Percentiles rank a stretch among this genome's conserved stretches.
phyloP scores from a whole-genome alignment of 345 rosid species.

The Cardiospermum halicacabum region DNA sequence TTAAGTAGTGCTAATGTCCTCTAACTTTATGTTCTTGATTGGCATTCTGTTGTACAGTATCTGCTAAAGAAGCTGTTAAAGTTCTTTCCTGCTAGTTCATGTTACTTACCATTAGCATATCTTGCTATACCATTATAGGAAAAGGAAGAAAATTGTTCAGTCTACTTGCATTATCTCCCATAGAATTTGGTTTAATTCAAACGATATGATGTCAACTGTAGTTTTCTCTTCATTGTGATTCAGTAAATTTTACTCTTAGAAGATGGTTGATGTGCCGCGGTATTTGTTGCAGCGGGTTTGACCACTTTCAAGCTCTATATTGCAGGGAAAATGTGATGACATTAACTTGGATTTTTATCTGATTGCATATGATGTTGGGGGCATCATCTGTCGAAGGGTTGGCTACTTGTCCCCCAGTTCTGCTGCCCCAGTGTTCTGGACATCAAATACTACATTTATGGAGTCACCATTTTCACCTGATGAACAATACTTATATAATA shows the following conservation, averaged over 20 bases:
- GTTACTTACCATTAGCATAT: slow-evolving; percentile 1
- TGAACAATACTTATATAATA: slow-evolving; percentile 50
- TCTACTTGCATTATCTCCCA: not conserved
- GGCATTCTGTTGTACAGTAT: not conserved
- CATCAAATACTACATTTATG: slow-evolving; percentile 38
- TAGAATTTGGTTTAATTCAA: not conserved
- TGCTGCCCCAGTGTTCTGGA: slow-evolving; percentile 72
- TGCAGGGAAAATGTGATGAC: slow-evolving; percentile 70
- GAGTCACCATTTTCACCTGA: slow-evolving; percentile 46
- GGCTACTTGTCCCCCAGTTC: slow-evolving; percentile 46
- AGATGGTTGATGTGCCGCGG: slow-evolving; percentile 9
- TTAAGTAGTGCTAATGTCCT: too few species aligned
- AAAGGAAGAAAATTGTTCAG: not conserved
- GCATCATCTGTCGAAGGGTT: slow-evolving; percentile 69
- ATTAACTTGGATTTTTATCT: slow-evolving; percentile 66
- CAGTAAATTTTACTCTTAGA: not conserved
- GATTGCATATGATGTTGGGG: slow-evolving; percentile 72
- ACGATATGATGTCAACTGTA: not conserved
- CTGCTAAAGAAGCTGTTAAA: not conserved
- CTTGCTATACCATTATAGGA: not conserved
- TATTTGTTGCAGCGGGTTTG: slow-evolving; percentile 12
- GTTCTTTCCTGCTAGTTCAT: not conserved
- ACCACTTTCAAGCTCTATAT: slow-evolving; percentile 18
- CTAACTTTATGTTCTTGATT: not conserved
- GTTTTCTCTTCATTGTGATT: not conserved